Conservation (phyloP, 306 rosid genomes). For the Glycine latifolia region DNA sequence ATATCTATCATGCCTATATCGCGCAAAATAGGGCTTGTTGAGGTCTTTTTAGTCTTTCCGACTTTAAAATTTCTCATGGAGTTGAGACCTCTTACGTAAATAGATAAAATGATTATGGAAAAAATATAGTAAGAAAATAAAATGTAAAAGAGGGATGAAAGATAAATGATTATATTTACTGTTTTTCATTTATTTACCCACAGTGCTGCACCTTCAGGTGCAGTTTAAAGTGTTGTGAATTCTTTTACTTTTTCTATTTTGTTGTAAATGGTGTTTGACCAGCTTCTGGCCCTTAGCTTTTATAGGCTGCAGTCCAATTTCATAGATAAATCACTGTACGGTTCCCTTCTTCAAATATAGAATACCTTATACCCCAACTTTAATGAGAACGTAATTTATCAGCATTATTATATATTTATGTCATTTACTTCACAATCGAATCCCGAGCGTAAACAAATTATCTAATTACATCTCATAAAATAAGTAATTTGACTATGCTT, state of each 20-base stretch:
- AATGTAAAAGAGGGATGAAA: neutral
- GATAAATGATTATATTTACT: neutral
- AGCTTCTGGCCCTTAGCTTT: neutral
- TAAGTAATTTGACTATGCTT: no score
- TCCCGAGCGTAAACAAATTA: no score
- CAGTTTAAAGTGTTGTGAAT: neutral
- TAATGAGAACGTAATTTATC: no score
- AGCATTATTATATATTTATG: no score
- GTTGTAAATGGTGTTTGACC: constrained; percentile 8
- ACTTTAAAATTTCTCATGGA: neutral
- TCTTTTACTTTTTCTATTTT: neutral
- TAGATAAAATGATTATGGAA: neutral
- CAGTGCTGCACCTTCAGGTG: constrained; percentile 4
- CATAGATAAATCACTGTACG: neutral
- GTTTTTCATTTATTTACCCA: no score
- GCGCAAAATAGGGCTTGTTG: no score
- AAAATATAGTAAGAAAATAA: neutral
- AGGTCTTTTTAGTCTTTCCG: no score
- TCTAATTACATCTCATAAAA: no score
- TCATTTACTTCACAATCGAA: no score
- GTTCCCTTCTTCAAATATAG: neutral
- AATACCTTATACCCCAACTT: neutral
- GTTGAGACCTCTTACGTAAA: neutral
- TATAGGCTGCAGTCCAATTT: constrained; percentile 6
- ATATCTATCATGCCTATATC: no score